phyloP scores from a whole-genome alignment of 2,329 filamentous ascomycete genomes.

The Elsinoe necatrix region DNA sequence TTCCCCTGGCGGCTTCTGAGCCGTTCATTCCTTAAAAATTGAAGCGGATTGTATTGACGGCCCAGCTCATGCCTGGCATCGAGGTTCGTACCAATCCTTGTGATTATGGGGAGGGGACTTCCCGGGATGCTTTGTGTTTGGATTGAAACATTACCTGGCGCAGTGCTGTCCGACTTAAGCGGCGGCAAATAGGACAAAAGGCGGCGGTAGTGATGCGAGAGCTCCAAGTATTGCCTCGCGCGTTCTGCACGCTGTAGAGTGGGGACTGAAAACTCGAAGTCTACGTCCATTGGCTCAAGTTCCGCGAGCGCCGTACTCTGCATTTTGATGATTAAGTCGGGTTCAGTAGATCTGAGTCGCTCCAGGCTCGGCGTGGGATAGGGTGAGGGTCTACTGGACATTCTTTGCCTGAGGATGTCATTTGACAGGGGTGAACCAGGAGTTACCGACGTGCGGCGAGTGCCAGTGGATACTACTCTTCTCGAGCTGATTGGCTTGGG shows the following conservation, averaged over 20 bases:
- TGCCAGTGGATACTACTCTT: constrained; percentile 15
- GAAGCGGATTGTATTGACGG: constrained; percentile 79
- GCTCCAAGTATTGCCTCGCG: constrained; percentile 74
- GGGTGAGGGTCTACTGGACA: constrained; percentile 34
- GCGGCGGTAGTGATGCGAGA: constrained; percentile 74
- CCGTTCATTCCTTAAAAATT: constrained; percentile 85
- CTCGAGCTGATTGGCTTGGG: constrained; percentile 5
- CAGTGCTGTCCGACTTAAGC: constrained; percentile 45
- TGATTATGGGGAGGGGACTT: constrained; percentile 32
- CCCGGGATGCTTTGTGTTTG: constrained; percentile 36
- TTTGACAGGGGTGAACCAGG: constrained; percentile 18
- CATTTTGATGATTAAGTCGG: background rate
- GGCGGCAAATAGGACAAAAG: constrained; percentile 72
- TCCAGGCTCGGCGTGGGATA: constrained; percentile 33
- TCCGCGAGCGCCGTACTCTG: background rate
- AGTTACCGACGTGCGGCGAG: constrained; percentile 12
- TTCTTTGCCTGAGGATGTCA: constrained; percentile 28
- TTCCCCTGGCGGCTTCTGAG: constrained; percentile 70
- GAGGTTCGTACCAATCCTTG: constrained; percentile 31
- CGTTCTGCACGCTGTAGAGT: constrained; percentile 77
- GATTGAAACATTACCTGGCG: constrained; percentile 35
- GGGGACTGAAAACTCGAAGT: constrained; percentile 65
- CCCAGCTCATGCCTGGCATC: constrained; percentile 43
- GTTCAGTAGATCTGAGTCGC: constrained; percentile 35
- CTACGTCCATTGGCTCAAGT: constrained; percentile 35